Evolutionary conservation across 129 eudicot genomes (phyloP).

Genomic region (Mikania micrantha): DNA sequence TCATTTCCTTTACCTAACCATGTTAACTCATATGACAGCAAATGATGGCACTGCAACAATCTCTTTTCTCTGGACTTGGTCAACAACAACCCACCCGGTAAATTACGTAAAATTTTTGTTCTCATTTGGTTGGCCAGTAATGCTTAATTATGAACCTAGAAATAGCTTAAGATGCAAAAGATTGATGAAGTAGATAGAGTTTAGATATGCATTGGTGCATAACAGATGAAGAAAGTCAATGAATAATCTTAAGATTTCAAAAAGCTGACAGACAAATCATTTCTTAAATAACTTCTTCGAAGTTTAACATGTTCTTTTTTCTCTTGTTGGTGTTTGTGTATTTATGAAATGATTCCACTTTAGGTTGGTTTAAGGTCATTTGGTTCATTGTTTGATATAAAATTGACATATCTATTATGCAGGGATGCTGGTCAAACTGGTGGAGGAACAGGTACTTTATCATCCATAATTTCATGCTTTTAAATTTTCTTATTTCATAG

Average conservation of each 20-base stretch:
- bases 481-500: neutral
- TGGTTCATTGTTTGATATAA: constrained; percentile 12
- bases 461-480: neutral
- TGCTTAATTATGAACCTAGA: neutral
- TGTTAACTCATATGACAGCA: constrained; percentile 39
- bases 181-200: neutral
- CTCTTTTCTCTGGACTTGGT: constrained; percentile 47
- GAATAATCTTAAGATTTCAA: neutral
- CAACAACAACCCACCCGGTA: constrained; percentile 50
- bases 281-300: neutral
- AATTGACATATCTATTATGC: constrained; percentile 9
- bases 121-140: neutral
- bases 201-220: neutral
- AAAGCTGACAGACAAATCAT: neutral
- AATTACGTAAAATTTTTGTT: constrained; percentile 4
- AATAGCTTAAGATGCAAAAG: neutral
- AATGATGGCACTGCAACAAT: constrained; percentile 56
- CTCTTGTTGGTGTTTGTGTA: neutral
- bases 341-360: neutral
- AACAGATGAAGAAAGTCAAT: neutral
- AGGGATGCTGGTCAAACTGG: constrained; percentile 54
- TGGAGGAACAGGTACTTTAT: constrained; percentile 41
- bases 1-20: neutral
- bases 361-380: neutral
- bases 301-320: neutral